Percentiles rank a stretch among this genome's conserved stretches.
Conservation (phyloP, 2,329 filamentous ascomycete species). For the Zasmidium citrigriseum region DNA sequence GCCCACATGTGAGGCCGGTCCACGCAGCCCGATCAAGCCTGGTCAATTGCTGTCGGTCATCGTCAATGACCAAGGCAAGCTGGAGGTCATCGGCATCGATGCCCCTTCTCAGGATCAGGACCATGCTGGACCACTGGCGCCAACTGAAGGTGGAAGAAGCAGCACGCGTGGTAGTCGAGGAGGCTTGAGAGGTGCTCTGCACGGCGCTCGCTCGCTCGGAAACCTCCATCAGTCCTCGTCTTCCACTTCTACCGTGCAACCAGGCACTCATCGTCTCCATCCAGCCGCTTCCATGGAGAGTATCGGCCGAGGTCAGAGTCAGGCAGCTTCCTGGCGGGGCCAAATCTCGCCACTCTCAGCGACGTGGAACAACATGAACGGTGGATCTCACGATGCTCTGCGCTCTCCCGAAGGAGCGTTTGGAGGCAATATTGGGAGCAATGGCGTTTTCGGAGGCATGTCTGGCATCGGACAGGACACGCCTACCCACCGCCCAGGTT, state of each 20-base stretch:
- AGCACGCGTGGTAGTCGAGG: neutral
- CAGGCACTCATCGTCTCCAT: neutral
- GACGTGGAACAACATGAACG: neutral
- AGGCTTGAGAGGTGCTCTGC: neutral
- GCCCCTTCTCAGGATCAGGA: neutral
- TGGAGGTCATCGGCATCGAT: neutral
- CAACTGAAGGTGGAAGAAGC: neutral
- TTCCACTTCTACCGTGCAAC: neutral
- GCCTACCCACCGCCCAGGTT: slow-evolving; percentile 8
- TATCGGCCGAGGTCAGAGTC: neutral
- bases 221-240: slow-evolving; percentile 2
- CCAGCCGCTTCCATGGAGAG: slow-evolving; percentile 1
- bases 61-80: slow-evolving; percentile 4
- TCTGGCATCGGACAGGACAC: slow-evolving; percentile 5
- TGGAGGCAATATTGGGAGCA: neutral
- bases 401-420: neutral
- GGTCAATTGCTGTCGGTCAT: slow-evolving; percentile 4
- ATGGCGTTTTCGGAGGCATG: neutral
- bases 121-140: neutral
- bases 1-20: neutral
- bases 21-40: neutral
- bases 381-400: neutral
- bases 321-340: neutral
- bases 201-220: neutral
- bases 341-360: neutral